These are phyloP conservation scores for Cercospora sojina DNA, from an alignment of 2,329 filamentous ascomycete species.

Conservation along the genomic window DNA sequence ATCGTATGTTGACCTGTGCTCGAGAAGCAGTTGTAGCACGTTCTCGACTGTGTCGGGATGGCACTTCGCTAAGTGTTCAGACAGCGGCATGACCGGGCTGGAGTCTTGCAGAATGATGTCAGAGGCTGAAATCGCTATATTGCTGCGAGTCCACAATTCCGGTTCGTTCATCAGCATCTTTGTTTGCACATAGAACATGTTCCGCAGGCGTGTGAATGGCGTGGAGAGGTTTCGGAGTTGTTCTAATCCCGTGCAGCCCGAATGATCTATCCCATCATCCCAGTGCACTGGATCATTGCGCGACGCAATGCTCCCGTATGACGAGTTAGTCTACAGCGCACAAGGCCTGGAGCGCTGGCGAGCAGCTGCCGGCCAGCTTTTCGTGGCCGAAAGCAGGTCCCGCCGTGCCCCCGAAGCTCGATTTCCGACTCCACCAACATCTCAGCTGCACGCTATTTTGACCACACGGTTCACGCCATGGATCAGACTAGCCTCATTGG, in stretches of 20 bases:
- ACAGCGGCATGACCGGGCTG: not conserved
- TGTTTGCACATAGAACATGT: not conserved
- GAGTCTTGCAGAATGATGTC: not conserved
- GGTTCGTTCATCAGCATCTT: not conserved
- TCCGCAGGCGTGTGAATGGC: not conserved
- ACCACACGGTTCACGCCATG: slow-evolving; percentile 5
- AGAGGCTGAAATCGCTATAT: not conserved
- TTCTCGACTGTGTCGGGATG: not conserved
- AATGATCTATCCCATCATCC: not conserved
- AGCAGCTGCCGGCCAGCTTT: not conserved
- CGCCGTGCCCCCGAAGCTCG: not conserved
- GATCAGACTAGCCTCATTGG: slow-evolving; percentile 1
- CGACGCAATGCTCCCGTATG: not conserved
- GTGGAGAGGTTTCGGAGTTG: not conserved
- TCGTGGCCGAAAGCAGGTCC: not conserved
- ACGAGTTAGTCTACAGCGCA: not conserved
- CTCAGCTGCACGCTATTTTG: slow-evolving; percentile 8
- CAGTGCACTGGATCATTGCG: not conserved
- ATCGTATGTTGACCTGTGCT: not conserved
- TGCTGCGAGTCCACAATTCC: not conserved
- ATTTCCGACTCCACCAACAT: slow-evolving; percentile 1
- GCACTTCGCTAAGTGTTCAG: not conserved
- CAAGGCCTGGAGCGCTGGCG: not conserved
- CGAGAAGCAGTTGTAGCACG: not conserved
- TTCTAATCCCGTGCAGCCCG: not conserved